Conservation (phyloP, 2,329 filamentous ascomycete species). For the Aspergillus sp. region DNA sequence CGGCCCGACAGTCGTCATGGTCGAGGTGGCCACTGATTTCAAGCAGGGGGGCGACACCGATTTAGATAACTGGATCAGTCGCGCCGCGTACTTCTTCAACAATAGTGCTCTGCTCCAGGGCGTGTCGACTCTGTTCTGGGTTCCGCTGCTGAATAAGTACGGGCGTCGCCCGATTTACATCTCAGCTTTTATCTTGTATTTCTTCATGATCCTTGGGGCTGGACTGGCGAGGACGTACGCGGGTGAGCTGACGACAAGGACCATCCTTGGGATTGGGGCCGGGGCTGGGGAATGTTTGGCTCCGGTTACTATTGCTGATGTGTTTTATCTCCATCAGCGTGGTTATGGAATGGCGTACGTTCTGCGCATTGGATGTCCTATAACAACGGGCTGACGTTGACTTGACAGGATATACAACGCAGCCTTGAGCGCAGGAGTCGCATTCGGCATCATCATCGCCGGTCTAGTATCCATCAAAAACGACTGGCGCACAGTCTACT, state of each 20-base stretch:
- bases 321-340: slow-evolving; percentile 10
- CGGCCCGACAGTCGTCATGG: slow-evolving; percentile 54
- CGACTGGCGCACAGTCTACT: slow-evolving; percentile 32
- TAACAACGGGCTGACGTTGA: too few relatives aligned
- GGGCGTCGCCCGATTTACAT: slow-evolving; percentile 32
- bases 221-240: slow-evolving; percentile 35
- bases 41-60: slow-evolving; percentile 37
- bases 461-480: slow-evolving; percentile 36
- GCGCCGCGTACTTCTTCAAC: slow-evolving; percentile 55
- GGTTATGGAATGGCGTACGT: slow-evolving; percentile 3
- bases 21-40: slow-evolving; percentile 49
- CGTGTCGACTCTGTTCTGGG: slow-evolving; percentile 39
- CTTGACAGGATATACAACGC: slow-evolving; percentile 2
- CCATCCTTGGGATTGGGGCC: slow-evolving; percentile 47
- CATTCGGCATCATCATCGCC: slow-evolving; percentile 31
- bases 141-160: slow-evolving; percentile 39
- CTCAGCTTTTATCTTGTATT: slow-evolving; percentile 26
- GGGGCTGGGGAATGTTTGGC: slow-evolving; percentile 52
- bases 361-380: too few relatives aligned
- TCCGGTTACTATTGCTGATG: slow-evolving; percentile 53
- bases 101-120: slow-evolving; percentile 52
- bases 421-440: slow-evolving; percentile 26
- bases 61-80: not conserved
- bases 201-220: slow-evolving; percentile 35
- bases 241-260: slow-evolving; percentile 20